A percentile compares a stretch with the other conserved stretches of the same genome.
These are phyloP conservation scores for Diaporthe nobilis DNA, from an alignment of 2,329 filamentous ascomycete species.

Conservation along the genomic window DNA sequence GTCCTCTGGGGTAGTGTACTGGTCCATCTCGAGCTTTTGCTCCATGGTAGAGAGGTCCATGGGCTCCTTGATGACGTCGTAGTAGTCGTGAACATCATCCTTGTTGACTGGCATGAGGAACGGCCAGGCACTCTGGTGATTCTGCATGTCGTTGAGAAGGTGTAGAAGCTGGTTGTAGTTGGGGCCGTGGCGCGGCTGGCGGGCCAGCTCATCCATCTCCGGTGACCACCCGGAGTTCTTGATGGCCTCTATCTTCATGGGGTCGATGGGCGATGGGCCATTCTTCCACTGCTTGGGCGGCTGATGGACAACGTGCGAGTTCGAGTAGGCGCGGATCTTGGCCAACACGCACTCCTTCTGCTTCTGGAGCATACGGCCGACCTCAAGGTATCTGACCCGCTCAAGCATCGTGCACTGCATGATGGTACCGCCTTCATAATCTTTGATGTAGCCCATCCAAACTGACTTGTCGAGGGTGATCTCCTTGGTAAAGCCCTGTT, in stretches of 20 bases:
- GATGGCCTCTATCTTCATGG: constrained; percentile 88
- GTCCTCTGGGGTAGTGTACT: constrained; percentile 92
- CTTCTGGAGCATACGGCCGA: constrained; percentile 93
- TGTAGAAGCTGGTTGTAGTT: constrained; percentile 96
- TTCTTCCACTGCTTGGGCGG: constrained; percentile 90
- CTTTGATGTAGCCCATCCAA: constrained; percentile 99
- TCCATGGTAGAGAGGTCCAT: constrained; percentile 99
- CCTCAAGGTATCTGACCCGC: constrained; percentile 92
- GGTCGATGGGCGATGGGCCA: constrained; percentile 81
- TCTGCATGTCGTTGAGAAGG: constrained; percentile 94
- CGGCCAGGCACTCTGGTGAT: constrained; percentile 93
- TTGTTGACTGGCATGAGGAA: constrained; percentile 94
- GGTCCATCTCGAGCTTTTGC: constrained; percentile 91
- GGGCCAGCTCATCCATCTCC: constrained; percentile 97
- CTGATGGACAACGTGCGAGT: constrained; percentile 87
- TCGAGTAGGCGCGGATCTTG: constrained; percentile 93
- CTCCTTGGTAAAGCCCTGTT: constrained; percentile 98
- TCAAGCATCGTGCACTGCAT: constrained; percentile 99
- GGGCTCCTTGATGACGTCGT: constrained; percentile 96
- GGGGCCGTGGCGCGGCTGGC: constrained; percentile 93
- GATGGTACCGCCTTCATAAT: constrained; percentile 98
- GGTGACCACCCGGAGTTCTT: constrained; percentile 94
- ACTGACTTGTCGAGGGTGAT: constrained; percentile 90
- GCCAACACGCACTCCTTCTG: constrained; percentile 96
- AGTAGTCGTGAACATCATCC: constrained; percentile 98